Evolutionary conservation across 2,329 filamentous ascomycete species (phyloP).

Genomic region (Emydomyces testavorans): DNA sequence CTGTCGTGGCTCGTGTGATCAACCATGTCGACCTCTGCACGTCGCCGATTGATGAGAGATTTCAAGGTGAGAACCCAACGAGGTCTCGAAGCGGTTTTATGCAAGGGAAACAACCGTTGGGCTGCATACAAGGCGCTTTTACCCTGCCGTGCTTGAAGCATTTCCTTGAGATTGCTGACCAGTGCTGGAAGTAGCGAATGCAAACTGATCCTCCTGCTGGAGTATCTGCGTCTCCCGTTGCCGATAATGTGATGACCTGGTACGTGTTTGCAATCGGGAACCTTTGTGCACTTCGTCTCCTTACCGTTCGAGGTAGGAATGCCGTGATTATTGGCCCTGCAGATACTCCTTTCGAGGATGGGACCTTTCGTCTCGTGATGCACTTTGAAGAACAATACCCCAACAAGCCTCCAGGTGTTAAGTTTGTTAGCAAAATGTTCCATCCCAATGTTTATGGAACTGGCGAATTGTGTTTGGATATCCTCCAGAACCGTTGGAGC

Average conservation of each 20-base stretch:
- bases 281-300: neutral
- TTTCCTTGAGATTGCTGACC: too few species aligned
- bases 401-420: slow-evolving; percentile 94
- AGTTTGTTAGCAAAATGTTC: slow-evolving; percentile 99
- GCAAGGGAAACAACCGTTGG: neutral
- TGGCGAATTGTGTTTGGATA: slow-evolving; percentile 90
- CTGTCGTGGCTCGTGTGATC: neutral
- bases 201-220: slow-evolving; percentile 96
- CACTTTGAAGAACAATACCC: slow-evolving; percentile 98
- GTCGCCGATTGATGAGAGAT: slow-evolving; percentile 94
- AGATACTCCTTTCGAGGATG: slow-evolving; percentile 96
- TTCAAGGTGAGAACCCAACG: slow-evolving; percentile 97
- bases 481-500: slow-evolving; percentile 95
- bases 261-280: slow-evolving; percentile 30
- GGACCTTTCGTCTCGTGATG: slow-evolving; percentile 95
- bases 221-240: slow-evolving; percentile 88
- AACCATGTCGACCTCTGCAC: slow-evolving; percentile 79
- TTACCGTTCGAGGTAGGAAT: slow-evolving; percentile 54
- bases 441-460: slow-evolving; percentile 98
- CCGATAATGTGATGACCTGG: slow-evolving; percentile 97
- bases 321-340: slow-evolving; percentile 95
- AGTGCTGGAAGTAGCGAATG: slow-evolving; percentile 92
- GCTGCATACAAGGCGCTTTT: neutral
- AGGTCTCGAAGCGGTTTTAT: neutral
- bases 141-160: too few species aligned